These are phyloP conservation scores for Lunularia cruciata DNA, from an alignment of 225 moss, liverwort and hornwort species.

Conservation along the genomic window DNA sequence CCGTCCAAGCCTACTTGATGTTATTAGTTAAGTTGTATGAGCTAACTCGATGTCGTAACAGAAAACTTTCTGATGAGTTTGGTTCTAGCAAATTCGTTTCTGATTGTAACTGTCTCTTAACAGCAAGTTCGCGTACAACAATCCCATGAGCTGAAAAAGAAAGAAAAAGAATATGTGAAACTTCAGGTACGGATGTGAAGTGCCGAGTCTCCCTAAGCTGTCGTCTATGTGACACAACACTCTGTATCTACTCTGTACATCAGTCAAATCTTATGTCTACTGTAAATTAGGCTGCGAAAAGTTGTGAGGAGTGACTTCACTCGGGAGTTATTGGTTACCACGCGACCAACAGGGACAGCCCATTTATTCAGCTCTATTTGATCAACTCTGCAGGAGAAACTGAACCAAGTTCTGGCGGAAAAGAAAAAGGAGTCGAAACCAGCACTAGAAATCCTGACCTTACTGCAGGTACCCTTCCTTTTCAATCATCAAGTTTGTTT, in stretches of 20 bases:
- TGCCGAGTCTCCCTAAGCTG: slow-evolving; percentile 4
- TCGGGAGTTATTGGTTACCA: too few relatives aligned
- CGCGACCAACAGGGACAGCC: too few relatives aligned
- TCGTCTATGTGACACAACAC: too few relatives aligned
- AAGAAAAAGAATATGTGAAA: slow-evolving; percentile 90
- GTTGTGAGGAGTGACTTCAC: too few relatives aligned
- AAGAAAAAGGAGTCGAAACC: slow-evolving; percentile 97
- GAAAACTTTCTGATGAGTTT: not conserved
- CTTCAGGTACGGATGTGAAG: slow-evolving; percentile 59
- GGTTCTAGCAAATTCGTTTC: not conserved
- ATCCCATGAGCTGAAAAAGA: slow-evolving; percentile 94
- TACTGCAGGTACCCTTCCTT: slow-evolving; percentile 88
- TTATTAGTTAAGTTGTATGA: too few relatives aligned
- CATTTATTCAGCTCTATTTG: too few relatives aligned
- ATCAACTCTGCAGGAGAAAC: slow-evolving; percentile 60
- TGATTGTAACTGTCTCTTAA: not conserved
- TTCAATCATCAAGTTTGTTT: too few relatives aligned
- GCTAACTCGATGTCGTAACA: too few relatives aligned
- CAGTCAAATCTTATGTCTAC: too few relatives aligned
- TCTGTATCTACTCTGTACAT: too few relatives aligned
- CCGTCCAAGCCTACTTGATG: not conserved
- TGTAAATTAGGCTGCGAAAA: too few relatives aligned
- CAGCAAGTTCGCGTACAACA: slow-evolving; percentile 97
- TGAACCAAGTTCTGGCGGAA: slow-evolving; percentile 91
- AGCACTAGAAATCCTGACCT: slow-evolving; percentile 87